These are phyloP conservation scores for Cenococcum geophilum DNA, from an alignment of 495 filamentous ascomycete genomes.

Conservation along the genomic window DNA sequence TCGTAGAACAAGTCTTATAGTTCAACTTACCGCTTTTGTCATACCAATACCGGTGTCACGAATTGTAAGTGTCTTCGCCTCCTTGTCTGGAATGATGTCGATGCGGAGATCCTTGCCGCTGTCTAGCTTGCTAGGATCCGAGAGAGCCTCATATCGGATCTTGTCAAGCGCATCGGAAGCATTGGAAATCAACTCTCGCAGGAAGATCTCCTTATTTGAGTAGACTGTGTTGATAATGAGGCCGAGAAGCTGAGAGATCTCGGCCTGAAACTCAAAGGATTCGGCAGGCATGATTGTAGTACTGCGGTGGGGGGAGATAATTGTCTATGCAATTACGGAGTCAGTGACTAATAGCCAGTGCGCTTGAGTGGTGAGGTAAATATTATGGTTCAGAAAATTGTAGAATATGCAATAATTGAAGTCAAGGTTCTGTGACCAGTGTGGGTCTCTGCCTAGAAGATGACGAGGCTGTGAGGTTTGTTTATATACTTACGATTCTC, in stretches of 20 bases:
- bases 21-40: conserved; percentile 89
- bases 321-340: not conserved
- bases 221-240: conserved; percentile 99
- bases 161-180: conserved; percentile 98
- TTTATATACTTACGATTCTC: not conserved
- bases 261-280: conserved; percentile 99
- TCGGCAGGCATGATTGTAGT: conserved; percentile 61
- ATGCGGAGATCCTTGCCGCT: conserved; percentile 93
- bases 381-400: not conserved
- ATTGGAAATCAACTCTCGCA: conserved; percentile 96
- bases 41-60: conserved; percentile 98
- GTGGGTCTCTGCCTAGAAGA: not conserved
- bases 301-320: conserved; percentile 31
- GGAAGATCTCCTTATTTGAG: conserved; percentile 99
- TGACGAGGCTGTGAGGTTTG: conserved; percentile 1
- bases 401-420: not conserved
- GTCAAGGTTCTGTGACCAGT: not conserved
- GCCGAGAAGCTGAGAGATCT: conserved; percentile 98
- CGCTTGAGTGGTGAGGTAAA: not conserved
- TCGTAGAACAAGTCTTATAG: conserved; percentile 4
- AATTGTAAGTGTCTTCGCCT: conserved; percentile 94
- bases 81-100: conserved; percentile 96
- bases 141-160: conserved; percentile 97
- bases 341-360: not conserved
- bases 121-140: conserved; percentile 95